These are phyloP conservation scores for Aspergillus funiculosus DNA, from an alignment of 495 filamentous ascomycete species.

Conservation along the genomic window DNA sequence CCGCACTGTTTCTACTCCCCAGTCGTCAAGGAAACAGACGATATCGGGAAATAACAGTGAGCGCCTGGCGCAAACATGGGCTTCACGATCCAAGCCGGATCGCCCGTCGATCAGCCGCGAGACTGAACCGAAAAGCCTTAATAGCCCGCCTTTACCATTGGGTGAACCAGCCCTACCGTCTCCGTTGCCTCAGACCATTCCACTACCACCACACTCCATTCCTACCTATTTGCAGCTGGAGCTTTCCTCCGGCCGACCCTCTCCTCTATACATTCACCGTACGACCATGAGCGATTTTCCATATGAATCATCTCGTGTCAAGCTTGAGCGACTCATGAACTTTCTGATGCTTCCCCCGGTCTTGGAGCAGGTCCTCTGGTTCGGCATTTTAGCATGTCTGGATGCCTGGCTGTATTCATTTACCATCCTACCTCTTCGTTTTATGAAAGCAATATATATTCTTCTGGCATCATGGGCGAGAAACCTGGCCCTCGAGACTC, in stretches of 20 bases:
- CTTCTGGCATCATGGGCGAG: constrained; percentile 66
- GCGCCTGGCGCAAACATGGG: constrained; percentile 36
- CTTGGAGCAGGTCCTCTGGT: constrained; percentile 79
- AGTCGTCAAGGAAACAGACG: constrained; percentile 23
- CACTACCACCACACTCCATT: constrained; percentile 78
- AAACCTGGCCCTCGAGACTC: constrained; percentile 57
- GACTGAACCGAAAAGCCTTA: constrained; percentile 35
- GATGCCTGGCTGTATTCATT: constrained; percentile 98
- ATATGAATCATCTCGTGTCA: constrained; percentile 94
- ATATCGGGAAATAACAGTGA: constrained; percentile 23
- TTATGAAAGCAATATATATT: constrained; percentile 74
- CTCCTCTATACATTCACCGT: constrained; percentile 82
- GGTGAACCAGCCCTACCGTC: constrained; percentile 48
- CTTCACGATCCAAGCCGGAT: constrained; percentile 34
- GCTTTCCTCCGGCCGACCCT: constrained; percentile 72
- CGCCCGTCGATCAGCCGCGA: constrained; percentile 29
- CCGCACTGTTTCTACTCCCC: constrained; percentile 37
- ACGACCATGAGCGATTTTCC: constrained; percentile 67
- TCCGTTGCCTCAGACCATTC: constrained; percentile 63
- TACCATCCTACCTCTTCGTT: constrained; percentile 87
- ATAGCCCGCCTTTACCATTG: constrained; percentile 23
- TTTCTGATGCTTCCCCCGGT: constrained; percentile 75
- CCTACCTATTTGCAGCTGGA: constrained; percentile 87
- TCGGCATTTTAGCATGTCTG: constrained; percentile 83
- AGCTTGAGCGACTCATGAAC: constrained; percentile 88